Evolutionary conservation across 202 grass and related monocot genomes (phyloP), one percentile per base, ranked within the genome.

Genomic region (Setaria italica): DNA sequence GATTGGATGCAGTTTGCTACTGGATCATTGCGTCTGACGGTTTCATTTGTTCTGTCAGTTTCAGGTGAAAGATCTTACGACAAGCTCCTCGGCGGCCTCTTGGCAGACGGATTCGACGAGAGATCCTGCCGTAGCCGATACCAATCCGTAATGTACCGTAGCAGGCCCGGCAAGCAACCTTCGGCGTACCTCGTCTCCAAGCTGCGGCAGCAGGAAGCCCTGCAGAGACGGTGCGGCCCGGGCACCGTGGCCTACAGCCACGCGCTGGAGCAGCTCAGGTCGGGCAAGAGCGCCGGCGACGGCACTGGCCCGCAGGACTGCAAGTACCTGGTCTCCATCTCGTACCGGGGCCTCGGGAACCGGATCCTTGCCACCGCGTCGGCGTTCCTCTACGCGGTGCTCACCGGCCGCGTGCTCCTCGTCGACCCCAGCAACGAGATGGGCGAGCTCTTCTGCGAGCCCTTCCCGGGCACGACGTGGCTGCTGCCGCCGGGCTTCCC

Each of bases 341-440:
- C 90, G 16, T 93, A 89, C 77, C 70, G 92, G 15, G 95, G 95
- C 4, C 90, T 97, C 32, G 92, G 91, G 25, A 96, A 93, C 82
- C 72, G 82, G 48, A 96, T 96, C 58, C 75, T 96, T 53, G 82
- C 89, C 21, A 37, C 86, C 54, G 79, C 94, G 29, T 93, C 91
- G 16, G 79, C 91, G 32, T 96, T 96, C 86, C 82, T 93, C 1
- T 93, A 96, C 64, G 83, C 94, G 49, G 32, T 96, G 62, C 84
- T 90, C 66, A 87, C 88, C 13, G 68, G 79, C 37, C 60, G 86
- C 29, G 72, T 72, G 15, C 32, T 77, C 74, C 76, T 79, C 53
- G 19, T 78, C 32, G 67, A 84, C 55, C 72, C 56, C 46, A 79
- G 60, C 81, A 57, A 84, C 25, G 74, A 84, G 4, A 82, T 84